Evolutionary conservation across 345 rosid genomes (phyloP).

Genomic region (Eutrema yunnanense): DNA sequence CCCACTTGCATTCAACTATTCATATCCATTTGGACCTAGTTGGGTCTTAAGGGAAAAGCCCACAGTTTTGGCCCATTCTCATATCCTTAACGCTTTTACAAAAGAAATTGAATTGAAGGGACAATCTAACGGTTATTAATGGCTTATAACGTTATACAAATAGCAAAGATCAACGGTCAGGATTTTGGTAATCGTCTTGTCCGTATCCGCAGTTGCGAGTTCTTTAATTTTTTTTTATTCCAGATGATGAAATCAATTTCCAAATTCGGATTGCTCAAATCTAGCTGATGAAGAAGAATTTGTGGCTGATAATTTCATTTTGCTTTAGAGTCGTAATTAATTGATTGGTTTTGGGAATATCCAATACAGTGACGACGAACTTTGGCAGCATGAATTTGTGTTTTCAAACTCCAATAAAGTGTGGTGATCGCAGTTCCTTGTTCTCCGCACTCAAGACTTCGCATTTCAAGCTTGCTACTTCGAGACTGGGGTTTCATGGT

Average conservation of each 20-base stretch:
- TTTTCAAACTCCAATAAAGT: slow-evolving; percentile 12
- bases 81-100: neutral
- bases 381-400: slow-evolving; percentile 13
- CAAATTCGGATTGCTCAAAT: slow-evolving; percentile 6
- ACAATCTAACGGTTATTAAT: neutral
- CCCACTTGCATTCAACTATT: slow-evolving; percentile 20
- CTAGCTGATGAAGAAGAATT: neutral
- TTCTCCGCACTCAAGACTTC: slow-evolving; percentile 16
- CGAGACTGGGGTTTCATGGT: slow-evolving; percentile 1
- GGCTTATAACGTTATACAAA: neutral
- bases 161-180: slow-evolving; percentile 4
- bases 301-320: neutral
- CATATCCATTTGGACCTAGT: neutral
- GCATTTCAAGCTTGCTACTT: neutral
- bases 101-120: neutral
- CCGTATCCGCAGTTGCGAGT: too few species aligned
- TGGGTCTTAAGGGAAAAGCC: neutral
- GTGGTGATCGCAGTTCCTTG: neutral
- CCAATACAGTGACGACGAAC: slow-evolving; percentile 7
- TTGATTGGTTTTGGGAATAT: neutral
- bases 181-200: neutral
- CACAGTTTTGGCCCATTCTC: neutral
- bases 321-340: neutral
- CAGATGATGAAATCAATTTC: neutral
- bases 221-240: neutral